Percentiles rank a stretch among this genome's conserved stretches.
Evolutionary conservation across 495 filamentous ascomycete species (phyloP).

Genomic region (Xylaria flabelliformis): DNA sequence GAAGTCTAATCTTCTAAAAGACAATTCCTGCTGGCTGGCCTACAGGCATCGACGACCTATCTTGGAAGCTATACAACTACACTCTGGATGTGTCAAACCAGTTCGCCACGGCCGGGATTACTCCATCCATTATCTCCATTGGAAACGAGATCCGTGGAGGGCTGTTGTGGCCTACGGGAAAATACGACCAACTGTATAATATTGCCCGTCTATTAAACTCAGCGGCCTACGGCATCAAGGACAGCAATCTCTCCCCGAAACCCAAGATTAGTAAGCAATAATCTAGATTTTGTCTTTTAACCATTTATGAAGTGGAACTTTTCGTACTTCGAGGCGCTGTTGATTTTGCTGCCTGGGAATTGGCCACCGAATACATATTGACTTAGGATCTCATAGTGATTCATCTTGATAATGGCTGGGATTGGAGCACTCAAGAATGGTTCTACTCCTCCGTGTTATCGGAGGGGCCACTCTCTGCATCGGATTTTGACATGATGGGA

Average conservation of each 20-base stretch:
- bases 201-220: slow-evolving; percentile 68
- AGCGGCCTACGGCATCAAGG: slow-evolving; percentile 66
- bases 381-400: slow-evolving; percentile 50
- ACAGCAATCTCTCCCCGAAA: slow-evolving; percentile 60
- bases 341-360: not conserved
- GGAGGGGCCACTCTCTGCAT: slow-evolving; percentile 55
- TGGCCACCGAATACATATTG: not conserved
- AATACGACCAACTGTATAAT: slow-evolving; percentile 53
- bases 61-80: slow-evolving; percentile 70
- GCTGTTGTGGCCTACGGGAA: slow-evolving; percentile 69
- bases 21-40: slow-evolving; percentile 67
- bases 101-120: slow-evolving; percentile 60
- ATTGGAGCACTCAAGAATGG: slow-evolving; percentile 66
- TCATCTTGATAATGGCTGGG: slow-evolving; percentile 74
- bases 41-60: slow-evolving; percentile 60
- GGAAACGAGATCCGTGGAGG: slow-evolving; percentile 73
- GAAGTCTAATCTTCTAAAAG: slow-evolving; percentile 32
- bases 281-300: not conserved
- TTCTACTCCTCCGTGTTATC: slow-evolving; percentile 66
- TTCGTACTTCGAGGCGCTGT: not conserved
- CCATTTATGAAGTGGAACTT: not conserved
- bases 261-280: slow-evolving; percentile 57
- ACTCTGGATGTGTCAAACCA: slow-evolving; percentile 65
- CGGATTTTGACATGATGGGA: slow-evolving; percentile 73
- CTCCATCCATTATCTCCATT: slow-evolving; percentile 69